These are phyloP conservation scores for Solanum etuberosum DNA, from an alignment of 257 asterid species.

Conservation along the genomic window DNA sequence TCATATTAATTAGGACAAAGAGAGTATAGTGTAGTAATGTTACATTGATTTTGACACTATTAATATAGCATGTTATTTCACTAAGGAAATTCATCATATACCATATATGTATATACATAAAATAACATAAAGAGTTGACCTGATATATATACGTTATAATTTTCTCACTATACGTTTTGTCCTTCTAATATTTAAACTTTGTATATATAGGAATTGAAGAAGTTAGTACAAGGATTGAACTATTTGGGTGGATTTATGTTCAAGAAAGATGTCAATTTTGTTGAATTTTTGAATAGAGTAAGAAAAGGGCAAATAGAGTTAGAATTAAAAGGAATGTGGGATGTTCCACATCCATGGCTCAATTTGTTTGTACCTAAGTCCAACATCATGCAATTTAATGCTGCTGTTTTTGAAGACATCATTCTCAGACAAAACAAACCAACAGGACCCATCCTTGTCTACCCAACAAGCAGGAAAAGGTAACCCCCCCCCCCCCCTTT, in stretches of 20 bases:
- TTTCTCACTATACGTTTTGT: background rate
- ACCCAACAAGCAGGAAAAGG: slow-evolving; percentile 45
- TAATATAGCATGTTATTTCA: too few species aligned
- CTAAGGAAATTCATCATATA: too few species aligned
- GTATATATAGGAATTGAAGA: slow-evolving; percentile 24
- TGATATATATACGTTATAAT: background rate
- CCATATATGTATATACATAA: too few species aligned
- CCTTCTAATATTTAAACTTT: background rate
- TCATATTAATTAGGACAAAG: background rate
- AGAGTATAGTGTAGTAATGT: background rate
- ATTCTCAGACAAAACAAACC: slow-evolving; percentile 33
- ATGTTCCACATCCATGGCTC: slow-evolving; percentile 76
- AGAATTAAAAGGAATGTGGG: slow-evolving; percentile 20
- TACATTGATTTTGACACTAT: background rate
- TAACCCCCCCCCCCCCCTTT: background rate
- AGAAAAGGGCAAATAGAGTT: slow-evolving; percentile 28
- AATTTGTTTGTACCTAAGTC: slow-evolving; percentile 69
- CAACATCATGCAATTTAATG: slow-evolving; percentile 35
- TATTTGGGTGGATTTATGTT: slow-evolving; percentile 24
- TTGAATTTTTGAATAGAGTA: slow-evolving; percentile 50
- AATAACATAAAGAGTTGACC: too few species aligned
- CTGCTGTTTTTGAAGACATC: slow-evolving; percentile 49
- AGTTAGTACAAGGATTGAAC: slow-evolving; percentile 18
- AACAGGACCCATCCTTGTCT: slow-evolving; percentile 58
- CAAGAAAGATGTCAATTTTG: slow-evolving; percentile 26